These are phyloP conservation scores for Aspergillus calidoustus DNA, from an alignment of 2,329 filamentous ascomycete genomes.

Conservation along the genomic window DNA sequence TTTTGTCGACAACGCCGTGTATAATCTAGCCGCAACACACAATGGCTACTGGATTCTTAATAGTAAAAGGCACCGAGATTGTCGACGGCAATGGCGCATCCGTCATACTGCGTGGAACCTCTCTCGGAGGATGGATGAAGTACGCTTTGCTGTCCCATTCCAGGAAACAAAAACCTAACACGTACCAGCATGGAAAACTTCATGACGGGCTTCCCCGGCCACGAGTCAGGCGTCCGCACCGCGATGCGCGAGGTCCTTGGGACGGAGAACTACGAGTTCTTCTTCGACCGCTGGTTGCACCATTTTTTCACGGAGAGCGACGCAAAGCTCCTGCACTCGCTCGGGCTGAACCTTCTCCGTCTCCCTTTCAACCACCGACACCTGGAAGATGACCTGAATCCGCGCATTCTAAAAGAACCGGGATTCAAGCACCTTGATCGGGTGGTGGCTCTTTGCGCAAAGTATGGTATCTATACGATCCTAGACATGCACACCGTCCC, in stretches of 20 bases:
- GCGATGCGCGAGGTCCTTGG: constrained; percentile 58
- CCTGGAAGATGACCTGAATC: constrained; percentile 51
- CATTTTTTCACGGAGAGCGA: constrained; percentile 63
- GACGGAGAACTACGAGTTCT: constrained; percentile 59
- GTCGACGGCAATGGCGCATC: too few species aligned
- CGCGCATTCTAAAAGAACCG: constrained; percentile 42
- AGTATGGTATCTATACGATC: constrained; percentile 2
- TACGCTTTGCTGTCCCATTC: too few species aligned
- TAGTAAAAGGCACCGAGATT: too few species aligned
- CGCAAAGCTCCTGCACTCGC: constrained; percentile 58
- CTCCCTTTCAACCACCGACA: constrained; percentile 63
- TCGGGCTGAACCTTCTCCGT: constrained; percentile 61
- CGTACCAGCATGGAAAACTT: constrained; percentile 58
- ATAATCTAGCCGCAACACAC: too few species aligned
- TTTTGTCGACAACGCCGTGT: too few species aligned
- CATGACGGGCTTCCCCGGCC: constrained; percentile 63
- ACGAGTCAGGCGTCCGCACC: constrained; percentile 58
- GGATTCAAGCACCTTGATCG: constrained; percentile 52
- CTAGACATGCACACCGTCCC: constrained; percentile 27
- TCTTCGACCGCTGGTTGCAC: constrained; percentile 59
- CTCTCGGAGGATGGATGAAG: too few species aligned
- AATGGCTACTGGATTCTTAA: too few species aligned
- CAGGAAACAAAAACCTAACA: too few species aligned
- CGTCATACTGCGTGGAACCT: too few species aligned
- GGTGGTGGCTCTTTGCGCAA: constrained; percentile 36